Conservation (phyloP, 2,329 filamentous ascomycete species). For the Nigrograna mackinnonii region DNA sequence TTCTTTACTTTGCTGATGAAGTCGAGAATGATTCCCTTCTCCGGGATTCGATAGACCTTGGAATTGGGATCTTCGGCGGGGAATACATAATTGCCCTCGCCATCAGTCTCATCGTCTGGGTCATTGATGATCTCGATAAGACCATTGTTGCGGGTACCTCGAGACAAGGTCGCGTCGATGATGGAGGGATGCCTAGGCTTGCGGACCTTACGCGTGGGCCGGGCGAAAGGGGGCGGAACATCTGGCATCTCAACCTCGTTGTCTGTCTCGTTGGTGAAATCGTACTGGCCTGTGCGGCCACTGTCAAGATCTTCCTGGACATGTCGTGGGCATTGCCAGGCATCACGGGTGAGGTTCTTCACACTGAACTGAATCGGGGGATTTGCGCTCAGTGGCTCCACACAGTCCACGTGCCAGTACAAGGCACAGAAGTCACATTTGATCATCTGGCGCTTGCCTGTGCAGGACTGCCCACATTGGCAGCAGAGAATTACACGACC, state of each 20-base stretch:
- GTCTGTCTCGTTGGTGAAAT: slow-evolving; percentile 20
- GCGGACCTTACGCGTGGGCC: slow-evolving; percentile 53
- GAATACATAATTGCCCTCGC: slow-evolving; percentile 48
- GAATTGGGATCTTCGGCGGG: slow-evolving; percentile 43
- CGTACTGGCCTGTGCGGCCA: slow-evolving; percentile 33
- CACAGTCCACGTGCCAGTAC: slow-evolving; percentile 90
- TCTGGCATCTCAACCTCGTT: slow-evolving; percentile 33
- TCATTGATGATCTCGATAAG: slow-evolving; percentile 51
- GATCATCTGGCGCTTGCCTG: slow-evolving; percentile 72
- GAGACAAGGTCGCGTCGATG: slow-evolving; percentile 53
- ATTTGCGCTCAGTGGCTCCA: slow-evolving; percentile 80
- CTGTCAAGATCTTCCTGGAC: slow-evolving; percentile 70
- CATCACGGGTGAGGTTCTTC: slow-evolving; percentile 61
- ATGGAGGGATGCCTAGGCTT: slow-evolving; percentile 54
- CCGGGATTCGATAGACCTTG: slow-evolving; percentile 48
- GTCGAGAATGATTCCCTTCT: slow-evolving; percentile 52
- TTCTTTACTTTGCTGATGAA: slow-evolving; percentile 66
- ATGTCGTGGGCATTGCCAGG: slow-evolving; percentile 90
- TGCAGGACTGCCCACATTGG: slow-evolving; percentile 69
- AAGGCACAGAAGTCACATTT: slow-evolving; percentile 82
- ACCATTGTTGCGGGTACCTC: slow-evolving; percentile 63
- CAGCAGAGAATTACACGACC: slow-evolving; percentile 78
- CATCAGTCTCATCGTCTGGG: slow-evolving; percentile 45
- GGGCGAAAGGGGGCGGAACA: too few species aligned
- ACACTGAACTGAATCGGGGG: slow-evolving; percentile 65